A percentile compares a stretch with the other conserved stretches of the same genome.
These are phyloP conservation scores for Solanum sejunctum DNA, from an alignment of 257 asterid species.

Conservation along the genomic window DNA sequence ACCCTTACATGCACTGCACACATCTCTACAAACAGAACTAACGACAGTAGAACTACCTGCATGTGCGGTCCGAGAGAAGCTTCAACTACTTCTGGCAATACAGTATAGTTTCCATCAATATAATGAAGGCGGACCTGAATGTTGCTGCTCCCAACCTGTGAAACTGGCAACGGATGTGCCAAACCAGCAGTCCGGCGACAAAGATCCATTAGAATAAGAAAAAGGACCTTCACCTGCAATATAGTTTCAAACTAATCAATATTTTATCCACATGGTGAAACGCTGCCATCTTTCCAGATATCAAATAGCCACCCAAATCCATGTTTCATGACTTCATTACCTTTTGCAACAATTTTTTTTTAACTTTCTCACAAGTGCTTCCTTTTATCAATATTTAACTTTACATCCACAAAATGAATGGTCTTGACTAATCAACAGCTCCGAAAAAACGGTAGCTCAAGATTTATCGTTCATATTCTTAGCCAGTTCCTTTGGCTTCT, in stretches of 20 bases:
- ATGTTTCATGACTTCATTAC: neutral
- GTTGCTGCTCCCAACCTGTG: slow-evolving; percentile 92
- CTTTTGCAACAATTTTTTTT: neutral
- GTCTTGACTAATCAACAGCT: neutral
- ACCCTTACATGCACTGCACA: neutral
- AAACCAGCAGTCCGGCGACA: slow-evolving; percentile 88
- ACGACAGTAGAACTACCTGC: slow-evolving; percentile 50
- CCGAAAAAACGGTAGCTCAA: neutral
- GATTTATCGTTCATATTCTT: neutral
- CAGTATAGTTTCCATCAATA: slow-evolving; percentile 94
- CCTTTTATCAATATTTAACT: neutral
- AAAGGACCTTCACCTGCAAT: slow-evolving; percentile 91
- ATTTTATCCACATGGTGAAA: neutral
- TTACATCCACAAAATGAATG: neutral
- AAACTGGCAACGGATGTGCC: slow-evolving; percentile 79
- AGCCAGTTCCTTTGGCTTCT: neutral
- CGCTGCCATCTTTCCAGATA: neutral
- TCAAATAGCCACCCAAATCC: neutral
- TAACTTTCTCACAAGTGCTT: neutral
- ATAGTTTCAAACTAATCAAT: neutral
- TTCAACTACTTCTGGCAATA: slow-evolving; percentile 93
- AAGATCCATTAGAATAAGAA: slow-evolving; percentile 93
- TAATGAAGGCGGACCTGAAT: slow-evolving; percentile 94
- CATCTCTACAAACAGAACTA: neutral
- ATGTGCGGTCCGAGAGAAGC: slow-evolving; percentile 99